Conservation (phyloP, 2,329 filamentous ascomycete species). For the Aciculosporium take region DNA sequence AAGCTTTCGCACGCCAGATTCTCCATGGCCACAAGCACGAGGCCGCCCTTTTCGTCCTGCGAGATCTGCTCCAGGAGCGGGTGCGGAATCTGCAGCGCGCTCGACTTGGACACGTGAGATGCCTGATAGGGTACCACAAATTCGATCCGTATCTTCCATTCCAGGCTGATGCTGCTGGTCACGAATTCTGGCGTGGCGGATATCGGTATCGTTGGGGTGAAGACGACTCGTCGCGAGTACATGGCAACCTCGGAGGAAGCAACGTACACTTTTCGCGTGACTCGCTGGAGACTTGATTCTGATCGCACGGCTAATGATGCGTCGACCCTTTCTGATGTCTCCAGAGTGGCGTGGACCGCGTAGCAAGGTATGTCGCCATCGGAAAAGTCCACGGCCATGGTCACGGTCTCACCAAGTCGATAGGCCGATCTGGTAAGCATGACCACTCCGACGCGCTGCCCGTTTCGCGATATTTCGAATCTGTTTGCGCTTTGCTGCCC, state of each 20-base stretch:
- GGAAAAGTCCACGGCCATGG: constrained; percentile 71
- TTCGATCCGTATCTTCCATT: constrained; percentile 82
- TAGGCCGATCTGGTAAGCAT: constrained; percentile 81
- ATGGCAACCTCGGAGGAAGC: constrained; percentile 69
- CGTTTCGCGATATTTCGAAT: constrained; percentile 88
- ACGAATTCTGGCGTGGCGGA: constrained; percentile 80
- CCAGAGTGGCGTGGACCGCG: constrained; percentile 68
- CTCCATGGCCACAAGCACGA: constrained; percentile 63
- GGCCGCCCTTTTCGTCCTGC: constrained; percentile 60
- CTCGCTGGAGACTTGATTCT: constrained; percentile 70
- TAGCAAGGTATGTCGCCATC: constrained; percentile 70
- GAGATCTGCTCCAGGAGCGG: constrained; percentile 66
- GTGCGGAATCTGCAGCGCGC: constrained; percentile 13
- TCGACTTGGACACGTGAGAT: constrained; percentile 9
- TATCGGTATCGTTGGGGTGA: constrained; percentile 70
- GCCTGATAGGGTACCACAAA: constrained; percentile 64
- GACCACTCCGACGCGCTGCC: constrained; percentile 80
- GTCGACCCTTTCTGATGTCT: constrained; percentile 75
- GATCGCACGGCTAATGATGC: constrained; percentile 69
- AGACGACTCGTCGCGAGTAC: constrained; percentile 64
- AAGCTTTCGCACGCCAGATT: constrained; percentile 75
- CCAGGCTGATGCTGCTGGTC: constrained; percentile 72
- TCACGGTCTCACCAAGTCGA: constrained; percentile 75
- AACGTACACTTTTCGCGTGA: constrained; percentile 70
- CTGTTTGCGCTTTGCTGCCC: constrained; percentile 75